These are phyloP conservation scores for Noccaea caerulescens DNA, from an alignment of 345 rosid genomes.

Conservation along the genomic window DNA sequence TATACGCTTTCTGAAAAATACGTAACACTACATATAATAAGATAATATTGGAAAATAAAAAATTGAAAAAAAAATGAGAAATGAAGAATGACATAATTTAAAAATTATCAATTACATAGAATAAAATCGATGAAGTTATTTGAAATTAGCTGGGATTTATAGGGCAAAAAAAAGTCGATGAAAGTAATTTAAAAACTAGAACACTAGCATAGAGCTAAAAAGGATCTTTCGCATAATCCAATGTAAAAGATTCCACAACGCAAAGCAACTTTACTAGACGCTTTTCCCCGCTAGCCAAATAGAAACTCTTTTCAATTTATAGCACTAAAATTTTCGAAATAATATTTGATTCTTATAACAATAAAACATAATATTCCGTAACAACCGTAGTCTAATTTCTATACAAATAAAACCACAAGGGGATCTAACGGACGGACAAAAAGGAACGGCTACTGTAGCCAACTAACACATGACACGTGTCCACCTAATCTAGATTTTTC, in stretches of 20 bases:
- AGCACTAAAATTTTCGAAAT: conserved; percentile 1
- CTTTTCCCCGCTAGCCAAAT: conserved; percentile 29
- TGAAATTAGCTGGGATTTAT: not conserved
- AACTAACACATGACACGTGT: conserved; percentile 5
- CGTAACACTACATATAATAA: not conserved
- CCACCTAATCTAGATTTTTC: conserved; percentile 18
- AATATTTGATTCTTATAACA: conserved; percentile 14
- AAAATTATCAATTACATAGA: too few species aligned
- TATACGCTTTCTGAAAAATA: not conserved
- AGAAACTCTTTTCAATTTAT: conserved; percentile 6
- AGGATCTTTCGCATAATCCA: conserved; percentile 37
- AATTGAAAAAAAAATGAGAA: not conserved
- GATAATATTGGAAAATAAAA: not conserved
- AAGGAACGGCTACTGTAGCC: conserved; percentile 13
- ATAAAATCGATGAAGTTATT: too few species aligned
- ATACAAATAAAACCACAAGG: conserved; percentile 23
- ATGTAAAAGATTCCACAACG: conserved; percentile 48
- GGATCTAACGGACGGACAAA: conserved; percentile 44
- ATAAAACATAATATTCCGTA: conserved; percentile 20
- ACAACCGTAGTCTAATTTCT: conserved; percentile 12
- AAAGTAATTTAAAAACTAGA: not conserved
- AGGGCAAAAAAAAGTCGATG: not conserved
- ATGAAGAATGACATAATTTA: not conserved
- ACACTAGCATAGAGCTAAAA: conserved; percentile 17
- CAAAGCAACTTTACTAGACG: conserved; percentile 33